A percentile compares a stretch with the other conserved stretches of the same genome.
Conservation (phyloP, 768 basidiomycete genomes). For the Mycena chlorophos region DNA sequence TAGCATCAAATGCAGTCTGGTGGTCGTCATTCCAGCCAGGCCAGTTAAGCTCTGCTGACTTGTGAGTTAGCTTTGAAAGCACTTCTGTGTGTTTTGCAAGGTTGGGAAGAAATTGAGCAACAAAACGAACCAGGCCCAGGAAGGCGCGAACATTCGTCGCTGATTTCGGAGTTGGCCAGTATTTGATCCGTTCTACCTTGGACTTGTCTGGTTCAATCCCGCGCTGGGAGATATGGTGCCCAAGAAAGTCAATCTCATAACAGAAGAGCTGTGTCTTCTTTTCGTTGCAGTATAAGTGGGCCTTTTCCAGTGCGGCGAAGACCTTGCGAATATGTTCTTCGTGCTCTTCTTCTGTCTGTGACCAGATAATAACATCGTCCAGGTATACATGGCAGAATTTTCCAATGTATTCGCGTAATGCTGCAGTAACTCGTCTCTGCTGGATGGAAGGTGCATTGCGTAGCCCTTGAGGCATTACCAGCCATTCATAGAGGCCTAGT, state of each 20-base stretch:
- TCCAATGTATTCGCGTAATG: constrained; percentile 30
- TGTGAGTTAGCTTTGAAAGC: not conserved
- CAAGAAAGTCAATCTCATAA: constrained; percentile 22
- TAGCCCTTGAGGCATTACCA: constrained; percentile 23
- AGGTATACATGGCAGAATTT: constrained; percentile 36
- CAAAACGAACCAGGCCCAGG: constrained; percentile 19
- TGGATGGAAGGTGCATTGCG: constrained; percentile 30
- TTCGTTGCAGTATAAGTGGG: constrained; percentile 21
- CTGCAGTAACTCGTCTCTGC: constrained; percentile 25
- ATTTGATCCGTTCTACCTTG: constrained; percentile 21
- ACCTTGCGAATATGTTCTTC: constrained; percentile 22
- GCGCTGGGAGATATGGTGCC: constrained; percentile 26
- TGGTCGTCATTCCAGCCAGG: constrained; percentile 23
- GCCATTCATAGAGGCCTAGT: constrained; percentile 36
- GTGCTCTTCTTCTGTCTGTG: constrained; percentile 29
- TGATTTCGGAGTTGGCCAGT: constrained; percentile 22
- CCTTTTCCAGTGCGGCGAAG: constrained; percentile 18
- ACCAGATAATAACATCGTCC: constrained; percentile 40
- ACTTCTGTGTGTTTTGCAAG: constrained; percentile 18
- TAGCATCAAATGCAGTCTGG: constrained; percentile 25
- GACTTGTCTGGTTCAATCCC: constrained; percentile 25
- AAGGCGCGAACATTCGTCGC: constrained; percentile 22
- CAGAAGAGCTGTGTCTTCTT: constrained; percentile 22
- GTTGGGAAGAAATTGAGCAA: constrained; percentile 24
- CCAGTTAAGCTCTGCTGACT: not conserved